Base-by-base conservation (phyloP, 495 filamentous ascomycete species). In the Penicillium simplicissimum region DNA sequence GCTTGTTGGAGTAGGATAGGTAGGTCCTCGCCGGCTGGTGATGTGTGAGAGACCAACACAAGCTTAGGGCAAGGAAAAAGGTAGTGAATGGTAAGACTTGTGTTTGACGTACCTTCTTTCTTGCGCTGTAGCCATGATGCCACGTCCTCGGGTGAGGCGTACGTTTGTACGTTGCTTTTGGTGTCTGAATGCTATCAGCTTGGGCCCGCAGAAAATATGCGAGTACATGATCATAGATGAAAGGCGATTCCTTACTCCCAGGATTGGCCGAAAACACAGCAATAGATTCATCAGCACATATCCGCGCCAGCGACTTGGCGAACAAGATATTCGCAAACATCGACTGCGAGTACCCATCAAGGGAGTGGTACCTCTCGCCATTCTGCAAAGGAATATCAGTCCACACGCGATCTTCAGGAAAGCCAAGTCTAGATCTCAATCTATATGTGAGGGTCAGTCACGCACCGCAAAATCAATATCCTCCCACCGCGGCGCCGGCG, bases 281-380 rank as follows among this genome's bases (percentile, higher is more conserved):
- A 33, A 70, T 59, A 4, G 60, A 66, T 48, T 57, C 31, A 52
- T 17, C 21, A 10, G n/a, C 31, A 25, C 54, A 60, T 23, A 25
- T 34, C 15, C 49, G 53, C 23, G 67, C 65, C 11, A 72, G 42
- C 34, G 52, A 59, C 51, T 72, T 72, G 36, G 58, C 57, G 13
- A 72, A 70, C 60, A 64, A 17, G 55, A 72, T 64, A 48, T 68
- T 66, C 21, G 70, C 70, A 42, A 70, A 64, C 70, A 70, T 72
- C 1, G 70, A 70, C 40, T 72, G 67, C 4, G 67, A 57, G 35
- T 63, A 70, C 15, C 57, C 70, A 53, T 72, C 70, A 1, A 72
- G 60, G 33, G 58, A 45, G 45, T 72, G 67, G 58, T 70, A 72
- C 2, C 45, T 57, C 36, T 62, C 53, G 3, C 65, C 65, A 58